phyloP scores from a whole-genome alignment of 805 yeast species.

The Grigorovia humatica region DNA sequence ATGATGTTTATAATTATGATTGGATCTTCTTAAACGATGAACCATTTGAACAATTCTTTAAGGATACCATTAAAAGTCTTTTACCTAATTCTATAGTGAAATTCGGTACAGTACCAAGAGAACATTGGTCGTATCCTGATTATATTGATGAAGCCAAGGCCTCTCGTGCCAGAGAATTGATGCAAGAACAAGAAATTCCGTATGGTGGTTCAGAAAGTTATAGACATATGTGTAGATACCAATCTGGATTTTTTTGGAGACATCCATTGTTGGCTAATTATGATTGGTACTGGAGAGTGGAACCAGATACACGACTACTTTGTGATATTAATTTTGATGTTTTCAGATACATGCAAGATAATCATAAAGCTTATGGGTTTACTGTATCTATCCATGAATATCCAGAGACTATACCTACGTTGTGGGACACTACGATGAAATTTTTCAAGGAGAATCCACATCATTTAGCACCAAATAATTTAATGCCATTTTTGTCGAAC shows the following conservation, averaged over 20 bases:
- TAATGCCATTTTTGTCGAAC: constrained; percentile 59
- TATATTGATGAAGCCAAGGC: constrained; percentile 69
- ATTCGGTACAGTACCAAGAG: constrained; percentile 72
- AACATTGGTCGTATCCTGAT: constrained; percentile 84
- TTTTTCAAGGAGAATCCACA: constrained; percentile 54
- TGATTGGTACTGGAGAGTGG: constrained; percentile 92
- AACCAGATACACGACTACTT: constrained; percentile 69
- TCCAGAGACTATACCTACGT: constrained; percentile 56
- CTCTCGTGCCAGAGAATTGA: constrained; percentile 42
- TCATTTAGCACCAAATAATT: constrained; percentile 47
- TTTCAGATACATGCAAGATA: constrained; percentile 73
- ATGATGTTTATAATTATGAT: constrained; percentile 69
- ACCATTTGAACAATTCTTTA: constrained; percentile 73
- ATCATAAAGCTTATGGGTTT: constrained; percentile 63
- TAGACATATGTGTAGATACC: constrained; percentile 89
- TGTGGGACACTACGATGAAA: constrained; percentile 61
- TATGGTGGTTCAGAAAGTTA: constrained; percentile 60
- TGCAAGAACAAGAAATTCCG: constrained; percentile 42
- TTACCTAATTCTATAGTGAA: constrained; percentile 66
- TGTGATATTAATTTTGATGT: constrained; percentile 78
- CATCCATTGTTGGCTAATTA: constrained; percentile 63
- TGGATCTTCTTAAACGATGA: constrained; percentile 94
- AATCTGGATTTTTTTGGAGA: constrained; percentile 80
- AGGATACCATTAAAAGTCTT: constrained; percentile 40
- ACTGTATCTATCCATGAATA: constrained; percentile 74